Conservation (phyloP, 2,329 filamentous ascomycete genomes). For the Claviceps arundinis region DNA sequence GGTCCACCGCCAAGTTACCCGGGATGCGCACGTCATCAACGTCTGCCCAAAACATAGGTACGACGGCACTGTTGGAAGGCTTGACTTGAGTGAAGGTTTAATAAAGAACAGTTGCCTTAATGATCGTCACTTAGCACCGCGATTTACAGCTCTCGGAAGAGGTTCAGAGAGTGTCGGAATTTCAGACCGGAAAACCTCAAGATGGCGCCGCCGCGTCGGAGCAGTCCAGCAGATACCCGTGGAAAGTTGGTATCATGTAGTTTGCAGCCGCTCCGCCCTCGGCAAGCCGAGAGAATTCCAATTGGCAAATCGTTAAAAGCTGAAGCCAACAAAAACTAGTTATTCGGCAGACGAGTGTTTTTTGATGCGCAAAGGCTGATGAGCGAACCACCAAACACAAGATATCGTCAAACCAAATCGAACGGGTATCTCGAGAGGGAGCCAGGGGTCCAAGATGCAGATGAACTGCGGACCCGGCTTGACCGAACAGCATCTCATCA, state of each 20-base stretch:
- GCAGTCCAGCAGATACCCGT: constrained; percentile 1
- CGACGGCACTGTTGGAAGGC: not conserved
- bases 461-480: constrained; percentile 2
- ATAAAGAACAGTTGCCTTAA: not conserved
- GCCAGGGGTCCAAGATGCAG: constrained; percentile 2
- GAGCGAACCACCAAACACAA: constrained; percentile 1
- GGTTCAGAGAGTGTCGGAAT: not conserved
- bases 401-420: constrained; percentile 1
- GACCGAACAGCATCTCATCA: not conserved
- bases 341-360: not conserved
- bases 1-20: not conserved
- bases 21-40: not conserved
- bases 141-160: not conserved
- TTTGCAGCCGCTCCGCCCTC: not conserved
- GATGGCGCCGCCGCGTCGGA: not conserved
- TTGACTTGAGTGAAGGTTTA: not conserved
- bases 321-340: not conserved
- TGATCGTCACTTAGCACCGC: not conserved
- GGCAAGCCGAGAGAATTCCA: not conserved
- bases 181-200: not conserved
- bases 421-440: constrained; percentile 8
- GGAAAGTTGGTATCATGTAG: not conserved
- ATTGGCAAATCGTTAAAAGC: not conserved
- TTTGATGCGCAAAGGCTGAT: constrained; percentile 1
- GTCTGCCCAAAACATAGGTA: not conserved